phyloP scores from a whole-genome alignment of 208 protist species.

The Balamuthia mandrillaris region DNA sequence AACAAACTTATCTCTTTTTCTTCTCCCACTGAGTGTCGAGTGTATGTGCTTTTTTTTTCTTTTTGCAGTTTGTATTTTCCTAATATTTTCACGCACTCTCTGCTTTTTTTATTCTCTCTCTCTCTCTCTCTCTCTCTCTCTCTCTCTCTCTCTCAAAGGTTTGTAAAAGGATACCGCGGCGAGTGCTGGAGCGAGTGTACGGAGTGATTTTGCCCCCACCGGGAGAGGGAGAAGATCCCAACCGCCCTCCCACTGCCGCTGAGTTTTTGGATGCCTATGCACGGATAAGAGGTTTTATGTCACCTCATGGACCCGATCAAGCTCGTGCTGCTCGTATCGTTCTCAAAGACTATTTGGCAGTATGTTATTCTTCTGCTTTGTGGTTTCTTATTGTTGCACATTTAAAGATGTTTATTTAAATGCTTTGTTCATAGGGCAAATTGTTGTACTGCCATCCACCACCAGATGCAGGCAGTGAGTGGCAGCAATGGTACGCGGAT shows the following conservation, averaged over 20 bases:
- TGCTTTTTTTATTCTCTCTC: no score
- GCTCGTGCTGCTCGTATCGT: conserved; percentile 85
- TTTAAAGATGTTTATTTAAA: neutral
- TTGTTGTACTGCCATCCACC: neutral
- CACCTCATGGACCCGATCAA: conserved; percentile 89
- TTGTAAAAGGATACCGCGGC: conserved; percentile 19
- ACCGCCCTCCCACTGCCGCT: conserved; percentile 42
- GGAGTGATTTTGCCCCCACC: conserved; percentile 35
- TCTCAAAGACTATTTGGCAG: conserved; percentile 83
- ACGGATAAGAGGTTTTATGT: conserved; percentile 86
- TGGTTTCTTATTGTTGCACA: neutral
- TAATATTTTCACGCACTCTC: no score
- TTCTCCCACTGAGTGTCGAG: neutral
- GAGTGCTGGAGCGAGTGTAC: conserved; percentile 61
- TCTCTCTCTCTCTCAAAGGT: neutral
- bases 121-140: no score
- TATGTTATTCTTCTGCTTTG: neutral
- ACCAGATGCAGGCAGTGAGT: neutral
- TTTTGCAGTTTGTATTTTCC: neutral
- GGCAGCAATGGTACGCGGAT: neutral
- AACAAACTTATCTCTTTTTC: conserved; percentile 28
- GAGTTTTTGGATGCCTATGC: conserved; percentile 60
- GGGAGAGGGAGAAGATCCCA: conserved; percentile 38
- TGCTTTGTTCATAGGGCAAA: neutral
- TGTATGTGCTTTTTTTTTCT: neutral